These are phyloP conservation scores for Mortierella sp. DNA, from an alignment of 371 early-diverging fungal genomes.

Conservation along the genomic window DNA sequence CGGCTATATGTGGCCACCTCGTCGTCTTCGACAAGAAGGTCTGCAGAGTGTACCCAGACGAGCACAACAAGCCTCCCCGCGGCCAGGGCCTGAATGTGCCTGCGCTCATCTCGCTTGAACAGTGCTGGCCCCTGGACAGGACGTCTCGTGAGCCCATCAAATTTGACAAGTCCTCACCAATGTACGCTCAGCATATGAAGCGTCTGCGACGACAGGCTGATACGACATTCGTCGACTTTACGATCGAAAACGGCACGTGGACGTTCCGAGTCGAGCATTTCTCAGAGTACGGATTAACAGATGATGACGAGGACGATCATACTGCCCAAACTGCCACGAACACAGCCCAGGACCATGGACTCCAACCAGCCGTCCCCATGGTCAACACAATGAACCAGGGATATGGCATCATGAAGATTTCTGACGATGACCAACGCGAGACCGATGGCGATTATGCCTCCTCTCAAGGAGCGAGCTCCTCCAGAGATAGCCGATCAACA, in stretches of 20 bases:
- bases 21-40: conserved; percentile 77
- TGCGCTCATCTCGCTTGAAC: conserved; percentile 80
- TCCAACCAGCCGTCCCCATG: neutral
- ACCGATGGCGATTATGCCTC: neutral
- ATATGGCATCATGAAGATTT: neutral
- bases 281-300: conserved; percentile 78
- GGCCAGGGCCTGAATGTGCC: conserved; percentile 92
- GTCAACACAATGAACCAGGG: neutral
- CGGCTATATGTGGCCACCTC: conserved; percentile 84
- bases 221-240: conserved; percentile 84
- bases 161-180: conserved; percentile 75
- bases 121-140: conserved; percentile 87
- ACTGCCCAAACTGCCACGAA: neutral
- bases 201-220: conserved; percentile 74
- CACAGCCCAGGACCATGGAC: conserved; percentile 1
- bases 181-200: conserved; percentile 73
- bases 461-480: neutral
- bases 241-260: conserved; percentile 84
- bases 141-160: conserved; percentile 74
- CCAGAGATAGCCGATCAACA: neutral
- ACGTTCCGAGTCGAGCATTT: conserved; percentile 91
- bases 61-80: conserved; percentile 77
- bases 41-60: conserved; percentile 87
- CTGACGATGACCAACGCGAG: conserved; percentile 6
- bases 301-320: conserved; percentile 52